Evolutionary conservation across 2,329 filamentous ascomycete species (phyloP).

Genomic region (Fusarium sarcochroum): DNA sequence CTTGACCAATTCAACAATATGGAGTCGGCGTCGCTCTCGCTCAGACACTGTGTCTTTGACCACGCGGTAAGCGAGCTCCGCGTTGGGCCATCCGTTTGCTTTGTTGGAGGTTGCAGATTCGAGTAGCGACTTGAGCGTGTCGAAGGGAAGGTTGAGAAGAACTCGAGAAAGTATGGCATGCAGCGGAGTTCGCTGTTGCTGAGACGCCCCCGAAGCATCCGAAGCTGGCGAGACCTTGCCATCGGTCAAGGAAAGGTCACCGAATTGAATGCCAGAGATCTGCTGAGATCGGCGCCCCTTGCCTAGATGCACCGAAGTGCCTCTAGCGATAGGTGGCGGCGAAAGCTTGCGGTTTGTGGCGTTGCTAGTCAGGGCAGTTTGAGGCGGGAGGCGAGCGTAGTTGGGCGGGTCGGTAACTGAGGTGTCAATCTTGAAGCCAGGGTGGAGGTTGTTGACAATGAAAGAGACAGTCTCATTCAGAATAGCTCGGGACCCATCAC

Average conservation of each 20-base stretch:
- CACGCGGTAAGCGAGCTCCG: slow-evolving; percentile 62
- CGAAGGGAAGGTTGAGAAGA: slow-evolving; percentile 78
- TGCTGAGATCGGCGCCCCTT: slow-evolving; percentile 63
- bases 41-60: slow-evolving; percentile 67
- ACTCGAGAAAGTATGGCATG: slow-evolving; percentile 73
- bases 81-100: slow-evolving; percentile 64
- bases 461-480: slow-evolving; percentile 71
- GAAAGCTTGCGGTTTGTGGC: slow-evolving; percentile 25
- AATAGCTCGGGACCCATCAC: slow-evolving; percentile 67
- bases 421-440: slow-evolving; percentile 71
- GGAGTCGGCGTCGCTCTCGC: slow-evolving; percentile 69
- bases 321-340: slow-evolving; percentile 53
- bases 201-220: slow-evolving; percentile 50
- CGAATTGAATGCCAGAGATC: slow-evolving; percentile 77
- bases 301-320: slow-evolving; percentile 55
- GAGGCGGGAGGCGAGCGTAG: slow-evolving; percentile 58
- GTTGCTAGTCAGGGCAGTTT: slow-evolving; percentile 30
- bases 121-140: slow-evolving; percentile 74
- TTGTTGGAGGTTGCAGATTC: slow-evolving; percentile 69
- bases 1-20: slow-evolving; percentile 60
- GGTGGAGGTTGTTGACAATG: slow-evolving; percentile 71
- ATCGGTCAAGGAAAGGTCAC: slow-evolving; percentile 68
- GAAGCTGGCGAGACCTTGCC: slow-evolving; percentile 46
- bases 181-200: slow-evolving; percentile 51
- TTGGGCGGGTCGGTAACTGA: slow-evolving; percentile 54